These are phyloP conservation scores for Phytophthora melonis DNA, from an alignment of 352 stramenopile genomes.

Conservation along the genomic window DNA sequence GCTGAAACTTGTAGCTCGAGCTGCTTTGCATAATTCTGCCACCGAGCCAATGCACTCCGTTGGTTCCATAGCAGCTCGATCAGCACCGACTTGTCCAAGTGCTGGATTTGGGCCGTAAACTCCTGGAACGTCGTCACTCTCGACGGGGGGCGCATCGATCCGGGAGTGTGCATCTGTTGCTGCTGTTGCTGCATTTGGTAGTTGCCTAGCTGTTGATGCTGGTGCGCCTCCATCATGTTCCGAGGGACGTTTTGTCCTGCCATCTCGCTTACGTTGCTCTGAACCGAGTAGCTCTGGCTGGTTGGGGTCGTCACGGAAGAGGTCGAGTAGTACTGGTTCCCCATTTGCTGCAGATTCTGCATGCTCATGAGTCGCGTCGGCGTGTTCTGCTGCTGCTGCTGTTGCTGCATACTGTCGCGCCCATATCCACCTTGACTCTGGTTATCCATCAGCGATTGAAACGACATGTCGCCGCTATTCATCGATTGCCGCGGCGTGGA, in stretches of 20 bases:
- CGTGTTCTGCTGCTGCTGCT: slow-evolving; percentile 27
- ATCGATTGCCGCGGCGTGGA: slow-evolving; percentile 27
- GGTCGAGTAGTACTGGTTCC: slow-evolving; percentile 27
- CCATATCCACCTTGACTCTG: slow-evolving; percentile 31
- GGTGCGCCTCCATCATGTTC: slow-evolving; percentile 34
- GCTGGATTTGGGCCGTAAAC: slow-evolving; percentile 75
- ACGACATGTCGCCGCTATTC: slow-evolving; percentile 42
- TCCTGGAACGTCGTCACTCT: slow-evolving; percentile 53
- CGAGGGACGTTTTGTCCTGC: slow-evolving; percentile 17
- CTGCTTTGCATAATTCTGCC: slow-evolving; percentile 62
- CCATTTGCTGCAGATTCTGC: slow-evolving; percentile 26
- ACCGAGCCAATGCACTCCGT: slow-evolving; percentile 65
- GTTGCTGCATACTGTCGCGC: slow-evolving; percentile 16
- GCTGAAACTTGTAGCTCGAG: slow-evolving; percentile 58
- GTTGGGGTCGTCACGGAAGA: slow-evolving; percentile 21
- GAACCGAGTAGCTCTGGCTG: slow-evolving; percentile 30
- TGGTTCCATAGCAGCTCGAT: slow-evolving; percentile 86
- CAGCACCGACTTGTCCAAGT: slow-evolving; percentile 67
- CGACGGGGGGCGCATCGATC: slow-evolving; percentile 42
- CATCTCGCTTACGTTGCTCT: slow-evolving; percentile 28
- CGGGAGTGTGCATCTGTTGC: slow-evolving; percentile 36
- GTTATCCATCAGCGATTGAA: slow-evolving; percentile 51
- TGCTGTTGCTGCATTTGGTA: slow-evolving; percentile 32
- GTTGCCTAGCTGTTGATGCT: slow-evolving; percentile 14
- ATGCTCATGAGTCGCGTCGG: slow-evolving; percentile 23